Percentiles rank a stretch among this genome's conserved stretches.
These are phyloP conservation scores for Leccinum fibrillosum DNA, from an alignment of 768 basidiomycete genomes.

Conservation along the genomic window DNA sequence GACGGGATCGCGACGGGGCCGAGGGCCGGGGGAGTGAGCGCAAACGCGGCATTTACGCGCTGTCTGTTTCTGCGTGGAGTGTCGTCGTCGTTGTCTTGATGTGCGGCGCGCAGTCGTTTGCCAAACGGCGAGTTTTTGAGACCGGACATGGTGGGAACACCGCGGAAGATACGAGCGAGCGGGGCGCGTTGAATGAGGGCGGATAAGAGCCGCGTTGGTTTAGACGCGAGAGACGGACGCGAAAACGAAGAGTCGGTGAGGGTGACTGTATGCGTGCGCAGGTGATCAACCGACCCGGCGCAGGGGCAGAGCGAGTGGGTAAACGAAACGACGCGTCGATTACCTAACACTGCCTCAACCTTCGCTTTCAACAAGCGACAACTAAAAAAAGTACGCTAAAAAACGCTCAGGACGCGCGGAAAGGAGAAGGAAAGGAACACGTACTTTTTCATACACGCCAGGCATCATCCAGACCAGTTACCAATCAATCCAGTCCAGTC, in stretches of 20 bases:
- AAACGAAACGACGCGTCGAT: constrained; percentile 31
- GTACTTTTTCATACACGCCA: not conserved
- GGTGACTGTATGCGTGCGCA: constrained; percentile 3
- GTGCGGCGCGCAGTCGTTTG: constrained; percentile 73
- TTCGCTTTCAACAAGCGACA: constrained; percentile 25
- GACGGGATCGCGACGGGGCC: constrained; percentile 50
- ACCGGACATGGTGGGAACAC: constrained; percentile 50
- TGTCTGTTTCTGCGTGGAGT: constrained; percentile 49
- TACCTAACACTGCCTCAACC: constrained; percentile 22
- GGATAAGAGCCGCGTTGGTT: constrained; percentile 1
- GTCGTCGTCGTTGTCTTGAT: constrained; percentile 56
- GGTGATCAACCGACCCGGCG: constrained; percentile 16
- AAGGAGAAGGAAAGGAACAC: not conserved
- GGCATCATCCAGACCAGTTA: constrained; percentile 5
- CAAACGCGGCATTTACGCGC: constrained; percentile 54
- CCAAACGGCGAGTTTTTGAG: constrained; percentile 85
- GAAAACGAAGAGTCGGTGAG: not conserved
- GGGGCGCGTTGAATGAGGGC: not conserved
- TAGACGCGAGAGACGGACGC: not conserved
- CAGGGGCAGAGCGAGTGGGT: constrained; percentile 23
- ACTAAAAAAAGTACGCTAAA: constrained; percentile 3
- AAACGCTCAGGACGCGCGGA: not conserved
- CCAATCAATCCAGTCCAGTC: constrained; percentile 11
- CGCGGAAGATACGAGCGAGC: not conserved
- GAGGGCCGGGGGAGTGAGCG: constrained; percentile 31